These are phyloP conservation scores for Somion occarium DNA, from an alignment of 1,284 basidiomycete genomes.

Conservation along the genomic window DNA sequence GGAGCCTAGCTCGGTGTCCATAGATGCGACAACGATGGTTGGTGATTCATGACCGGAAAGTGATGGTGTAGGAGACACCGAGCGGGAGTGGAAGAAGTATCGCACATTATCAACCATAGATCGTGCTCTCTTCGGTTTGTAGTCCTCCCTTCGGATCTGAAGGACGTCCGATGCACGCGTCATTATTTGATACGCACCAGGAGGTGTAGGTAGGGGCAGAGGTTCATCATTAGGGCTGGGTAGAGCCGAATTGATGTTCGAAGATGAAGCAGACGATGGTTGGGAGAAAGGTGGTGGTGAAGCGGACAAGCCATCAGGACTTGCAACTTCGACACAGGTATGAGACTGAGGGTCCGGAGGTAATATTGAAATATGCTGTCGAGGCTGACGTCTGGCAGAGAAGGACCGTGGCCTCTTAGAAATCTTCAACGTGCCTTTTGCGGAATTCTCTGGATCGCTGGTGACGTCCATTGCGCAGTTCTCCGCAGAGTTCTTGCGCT, in stretches of 20 bases:
- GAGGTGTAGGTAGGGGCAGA: slow-evolving; percentile 22
- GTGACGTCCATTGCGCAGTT: slow-evolving; percentile 13
- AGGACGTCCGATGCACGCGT: slow-evolving; percentile 26
- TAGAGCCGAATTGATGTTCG: slow-evolving; percentile 29
- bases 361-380: slow-evolving; percentile 38
- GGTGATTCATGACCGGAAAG: slow-evolving; percentile 17
- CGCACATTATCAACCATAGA: slow-evolving; percentile 48
- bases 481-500: slow-evolving; percentile 42
- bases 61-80: slow-evolving; percentile 19
- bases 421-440: slow-evolving; percentile 9
- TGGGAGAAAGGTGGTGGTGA: slow-evolving; percentile 46
- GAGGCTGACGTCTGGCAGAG: slow-evolving; percentile 35
- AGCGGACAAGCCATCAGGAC: slow-evolving; percentile 20
- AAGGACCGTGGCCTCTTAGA: slow-evolving; percentile 27
- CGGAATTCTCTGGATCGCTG: slow-evolving; percentile 9
- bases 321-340: slow-evolving; percentile 8
- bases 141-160: slow-evolving; percentile 19
- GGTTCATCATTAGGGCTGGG: slow-evolving; percentile 32
- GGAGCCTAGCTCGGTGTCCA: slow-evolving; percentile 25
- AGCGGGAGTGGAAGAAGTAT: slow-evolving; percentile 35
- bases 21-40: slow-evolving; percentile 6
- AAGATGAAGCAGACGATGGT: slow-evolving; percentile 40
- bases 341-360: slow-evolving; percentile 17
- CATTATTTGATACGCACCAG: slow-evolving; percentile 19
- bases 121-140: slow-evolving; percentile 38